phyloP scores from a whole-genome alignment of 306 rosid species.

The Vigna unguiculata region DNA sequence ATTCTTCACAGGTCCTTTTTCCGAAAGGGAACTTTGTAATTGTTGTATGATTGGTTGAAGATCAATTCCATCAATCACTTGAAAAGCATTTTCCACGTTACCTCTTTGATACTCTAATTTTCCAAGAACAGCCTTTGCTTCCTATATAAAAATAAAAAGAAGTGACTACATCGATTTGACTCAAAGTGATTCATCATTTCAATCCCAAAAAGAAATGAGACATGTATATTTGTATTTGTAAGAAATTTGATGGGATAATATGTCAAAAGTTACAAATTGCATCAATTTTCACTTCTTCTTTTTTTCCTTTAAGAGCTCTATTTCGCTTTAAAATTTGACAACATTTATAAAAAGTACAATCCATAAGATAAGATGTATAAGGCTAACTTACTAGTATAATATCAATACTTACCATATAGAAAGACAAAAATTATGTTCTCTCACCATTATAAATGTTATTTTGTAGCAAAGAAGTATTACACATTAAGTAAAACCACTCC shows the following conservation, averaged over 20 bases:
- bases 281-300: no score
- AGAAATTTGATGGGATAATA: not conserved
- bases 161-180: no score
- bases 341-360: no score
- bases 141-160: conserved; percentile 51
- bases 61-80: conserved; percentile 87
- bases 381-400: no score
- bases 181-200: not conserved
- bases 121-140: conserved; percentile 94
- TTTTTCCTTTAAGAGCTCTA: no score
- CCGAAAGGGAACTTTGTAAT: conserved; percentile 73
- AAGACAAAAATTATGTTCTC: no score
- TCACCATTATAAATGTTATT: no score
- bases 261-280: no score
- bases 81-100: conserved; percentile 83
- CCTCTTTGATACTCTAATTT: conserved; percentile 98
- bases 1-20: conserved; percentile 63
- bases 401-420: no score
- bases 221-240: not conserved
- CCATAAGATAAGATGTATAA: no score
- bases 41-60: conserved; percentile 83
- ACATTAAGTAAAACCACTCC: not conserved
- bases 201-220: conserved; percentile 19
- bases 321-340: no score
- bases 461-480: no score